A percentile compares a stretch with the other conserved stretches of the same genome.
Conservation (phyloP, 345 rosid species). For the Lepidium sativum region DNA sequence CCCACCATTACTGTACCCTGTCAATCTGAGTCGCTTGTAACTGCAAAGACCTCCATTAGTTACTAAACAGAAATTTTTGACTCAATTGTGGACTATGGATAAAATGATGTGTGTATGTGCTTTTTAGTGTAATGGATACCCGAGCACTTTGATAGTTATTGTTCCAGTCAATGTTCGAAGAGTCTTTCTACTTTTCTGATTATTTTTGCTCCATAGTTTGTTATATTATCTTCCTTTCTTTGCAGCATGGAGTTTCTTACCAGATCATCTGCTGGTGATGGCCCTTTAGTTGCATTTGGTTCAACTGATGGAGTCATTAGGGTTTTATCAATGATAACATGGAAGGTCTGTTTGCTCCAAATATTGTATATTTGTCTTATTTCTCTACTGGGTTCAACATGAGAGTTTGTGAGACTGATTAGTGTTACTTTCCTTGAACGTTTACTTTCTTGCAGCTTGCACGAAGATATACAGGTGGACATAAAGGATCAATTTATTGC, state of each 20-base stretch:
- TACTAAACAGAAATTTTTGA: not conserved
- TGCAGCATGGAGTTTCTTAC: slow-evolving; percentile 93
- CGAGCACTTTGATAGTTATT: not conserved
- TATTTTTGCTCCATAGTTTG: slow-evolving; percentile 1
- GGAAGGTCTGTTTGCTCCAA: slow-evolving; percentile 64
- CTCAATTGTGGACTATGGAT: not conserved
- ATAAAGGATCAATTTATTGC: slow-evolving; percentile 91
- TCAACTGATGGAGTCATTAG: slow-evolving; percentile 96
- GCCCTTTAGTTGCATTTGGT: slow-evolving; percentile 98
- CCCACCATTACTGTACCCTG: not conserved
- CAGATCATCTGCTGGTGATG: slow-evolving; percentile 75
- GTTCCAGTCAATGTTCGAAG: not conserved
- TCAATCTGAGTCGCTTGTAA: not conserved
- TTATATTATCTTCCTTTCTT: slow-evolving; percentile 5
- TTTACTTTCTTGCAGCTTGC: slow-evolving; percentile 61
- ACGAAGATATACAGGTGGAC: slow-evolving; percentile 94
- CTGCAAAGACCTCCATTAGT: not conserved
- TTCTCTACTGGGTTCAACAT: not conserved
- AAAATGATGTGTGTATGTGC: not conserved
- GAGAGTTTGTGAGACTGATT: slow-evolving; percentile 7
- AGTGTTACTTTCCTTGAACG: not conserved
- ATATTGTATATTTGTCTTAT: not conserved
- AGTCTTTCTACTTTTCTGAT: not conserved
- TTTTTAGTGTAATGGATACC: not conserved
- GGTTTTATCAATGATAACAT: slow-evolving; percentile 97